Conservation (phyloP, 2,329 filamentous ascomycete genomes). For the Scytalidium sp. region DNA sequence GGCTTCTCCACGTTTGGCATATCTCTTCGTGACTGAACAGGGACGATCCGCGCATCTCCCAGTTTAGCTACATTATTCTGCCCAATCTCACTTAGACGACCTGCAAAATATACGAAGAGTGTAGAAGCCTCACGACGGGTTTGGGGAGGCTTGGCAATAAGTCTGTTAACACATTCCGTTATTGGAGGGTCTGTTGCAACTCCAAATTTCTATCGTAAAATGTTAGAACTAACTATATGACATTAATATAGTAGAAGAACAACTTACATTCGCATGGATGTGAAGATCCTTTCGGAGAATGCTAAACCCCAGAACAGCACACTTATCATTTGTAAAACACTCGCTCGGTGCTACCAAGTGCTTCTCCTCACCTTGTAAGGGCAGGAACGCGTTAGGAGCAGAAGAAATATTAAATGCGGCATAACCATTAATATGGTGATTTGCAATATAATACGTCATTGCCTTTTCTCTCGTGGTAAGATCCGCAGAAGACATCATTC, state of each 20-base stretch:
- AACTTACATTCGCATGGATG: slow-evolving; percentile 60
- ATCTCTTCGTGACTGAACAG: slow-evolving; percentile 45
- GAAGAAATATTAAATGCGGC: slow-evolving; percentile 55
- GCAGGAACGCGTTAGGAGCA: slow-evolving; percentile 62
- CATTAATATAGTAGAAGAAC: neutral
- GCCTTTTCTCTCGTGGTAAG: slow-evolving; percentile 60
- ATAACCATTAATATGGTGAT: slow-evolving; percentile 78
- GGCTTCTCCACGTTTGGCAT: slow-evolving; percentile 36
- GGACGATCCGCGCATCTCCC: slow-evolving; percentile 67
- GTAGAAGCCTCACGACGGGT: slow-evolving; percentile 63
- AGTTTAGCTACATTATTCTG: slow-evolving; percentile 58
- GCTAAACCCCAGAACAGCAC: slow-evolving; percentile 75
- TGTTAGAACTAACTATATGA: slow-evolving; percentile 1
- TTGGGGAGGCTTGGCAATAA: slow-evolving; percentile 70
- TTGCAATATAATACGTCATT: slow-evolving; percentile 78
- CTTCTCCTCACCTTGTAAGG: slow-evolving; percentile 65
- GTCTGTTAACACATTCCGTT: slow-evolving; percentile 67
- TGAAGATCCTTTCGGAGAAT: slow-evolving; percentile 76
- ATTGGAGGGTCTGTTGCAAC: slow-evolving; percentile 81
- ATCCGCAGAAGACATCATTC: slow-evolving; percentile 68
- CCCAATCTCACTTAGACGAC: slow-evolving; percentile 71
- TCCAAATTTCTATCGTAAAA: slow-evolving; percentile 68
- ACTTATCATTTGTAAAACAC: slow-evolving; percentile 80
- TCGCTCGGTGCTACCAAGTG: slow-evolving; percentile 67
- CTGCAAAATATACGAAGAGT: slow-evolving; percentile 81